Base-by-base conservation (phyloP, 257 asterid genomes). In the Euphrasia confusa region DNA sequence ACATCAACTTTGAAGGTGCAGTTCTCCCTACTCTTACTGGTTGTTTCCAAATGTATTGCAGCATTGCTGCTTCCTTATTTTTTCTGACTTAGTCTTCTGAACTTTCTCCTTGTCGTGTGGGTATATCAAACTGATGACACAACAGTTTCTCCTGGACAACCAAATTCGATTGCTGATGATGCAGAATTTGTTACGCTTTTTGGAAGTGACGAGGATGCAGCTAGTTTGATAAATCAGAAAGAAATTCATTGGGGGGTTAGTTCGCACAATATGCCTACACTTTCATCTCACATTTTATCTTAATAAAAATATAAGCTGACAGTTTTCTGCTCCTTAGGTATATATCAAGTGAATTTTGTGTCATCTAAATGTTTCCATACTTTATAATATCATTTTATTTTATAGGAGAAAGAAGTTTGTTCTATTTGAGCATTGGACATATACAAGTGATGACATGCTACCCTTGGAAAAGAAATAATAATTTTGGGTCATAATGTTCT, bases 241-340 rank as follows among this genome's bases (percentile, higher is more conserved):
- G 99, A 93, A 77, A 79, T 93, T 56, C 97, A 79, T 63, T 93
- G 99, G 99, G 97, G 97, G 85, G 98, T 90, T 67, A 79, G 98
- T 80, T 64, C 21, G 54, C 59, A 4, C 37, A 62, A 10, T 54
- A 54, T 54, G 37, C 61, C 61, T n/a, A 2, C 9, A 45, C 32
- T 13, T 55, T 54, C 9, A 58, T 65, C 63, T 24, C 15, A 13
- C 18, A 13, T 27, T 56, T 27, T 56, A 28, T 54, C 61, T 55
- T 27, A 55, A 56, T 50, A 15, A 30, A 9, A 49, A 42, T 42
- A 1, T 17, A 7, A 49, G 54, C 27, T 58, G 3, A 30, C 4
- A 4, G 33, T 53, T 66, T 9, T 28, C 28, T 49, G 37, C 26
- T 27, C 6, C 44, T 13, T 61, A 32, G 37, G 65, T 40, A 40